Conservation (phyloP, 805 yeast species). For the Ogataea trehalophila region DNA sequence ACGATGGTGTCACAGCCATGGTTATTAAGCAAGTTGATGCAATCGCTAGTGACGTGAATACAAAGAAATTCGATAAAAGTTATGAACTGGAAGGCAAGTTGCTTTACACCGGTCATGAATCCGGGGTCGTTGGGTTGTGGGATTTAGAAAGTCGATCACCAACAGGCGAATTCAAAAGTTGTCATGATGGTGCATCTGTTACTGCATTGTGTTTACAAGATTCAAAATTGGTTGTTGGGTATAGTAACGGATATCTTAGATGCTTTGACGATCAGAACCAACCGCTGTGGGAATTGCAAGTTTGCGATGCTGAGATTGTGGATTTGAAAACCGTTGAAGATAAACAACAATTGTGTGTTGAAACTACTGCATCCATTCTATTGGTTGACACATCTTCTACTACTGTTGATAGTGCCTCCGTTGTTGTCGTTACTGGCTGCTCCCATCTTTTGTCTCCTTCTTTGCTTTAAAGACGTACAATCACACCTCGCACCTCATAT, state of each 20-base stretch:
- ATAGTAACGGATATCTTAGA: slow-evolving; percentile 13
- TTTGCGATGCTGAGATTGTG: slow-evolving; percentile 1
- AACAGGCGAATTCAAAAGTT: slow-evolving; percentile 19
- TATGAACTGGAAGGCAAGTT: slow-evolving; percentile 45
- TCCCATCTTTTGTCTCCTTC: too few species aligned
- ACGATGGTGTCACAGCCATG: slow-evolving; percentile 32
- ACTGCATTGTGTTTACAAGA: too few species aligned
- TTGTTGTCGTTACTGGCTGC: too few species aligned
- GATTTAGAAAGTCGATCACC: slow-evolving; percentile 29
- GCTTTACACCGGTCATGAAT: slow-evolving; percentile 38
- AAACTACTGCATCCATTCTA: too few species aligned
- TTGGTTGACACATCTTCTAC: too few species aligned
- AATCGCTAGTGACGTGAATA: not conserved
- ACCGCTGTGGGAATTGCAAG: slow-evolving; percentile 11
- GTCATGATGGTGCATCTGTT: not conserved
- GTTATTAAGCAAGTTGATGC: slow-evolving; percentile 13
- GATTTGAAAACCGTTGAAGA: too few species aligned
- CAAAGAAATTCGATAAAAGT: slow-evolving; percentile 34
- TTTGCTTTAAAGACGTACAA: too few species aligned
- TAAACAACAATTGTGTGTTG: too few species aligned
- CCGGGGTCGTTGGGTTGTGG: slow-evolving; percentile 40
- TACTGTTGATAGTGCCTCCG: too few species aligned
- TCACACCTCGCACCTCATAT: too few species aligned
- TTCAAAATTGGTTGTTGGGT: slow-evolving; percentile 13
- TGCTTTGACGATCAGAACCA: slow-evolving; percentile 1